phyloP scores from a whole-genome alignment of 1,139 yeast species.

The Arxiozyma telluris region DNA sequence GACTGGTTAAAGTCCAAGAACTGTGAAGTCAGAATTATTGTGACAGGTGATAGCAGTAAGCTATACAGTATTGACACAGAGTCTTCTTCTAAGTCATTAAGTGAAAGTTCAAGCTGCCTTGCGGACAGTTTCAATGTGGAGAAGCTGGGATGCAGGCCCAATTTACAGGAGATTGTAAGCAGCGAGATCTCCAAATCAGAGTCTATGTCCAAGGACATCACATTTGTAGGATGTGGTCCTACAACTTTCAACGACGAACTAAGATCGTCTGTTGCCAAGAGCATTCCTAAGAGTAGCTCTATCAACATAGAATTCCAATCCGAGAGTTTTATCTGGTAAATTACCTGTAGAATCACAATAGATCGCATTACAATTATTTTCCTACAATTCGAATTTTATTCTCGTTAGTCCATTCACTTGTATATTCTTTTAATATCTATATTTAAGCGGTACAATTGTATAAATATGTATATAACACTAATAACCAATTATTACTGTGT shows the following conservation, averaged over 20 bases:
- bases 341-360: background rate
- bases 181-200: constrained; percentile 29
- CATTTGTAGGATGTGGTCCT: constrained; percentile 40
- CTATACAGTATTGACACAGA: background rate
- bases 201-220: constrained; percentile 11
- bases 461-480: background rate
- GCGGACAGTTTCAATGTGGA: constrained; percentile 4
- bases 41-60: background rate
- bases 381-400: background rate
- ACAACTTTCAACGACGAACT: constrained; percentile 33
- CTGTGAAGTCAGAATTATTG: constrained; percentile 23
- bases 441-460: background rate
- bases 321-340: constrained; percentile 37
- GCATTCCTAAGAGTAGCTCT: constrained; percentile 19
- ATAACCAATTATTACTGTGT: background rate
- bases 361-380: too few relatives aligned
- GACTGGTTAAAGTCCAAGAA: constrained; percentile 24
- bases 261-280: constrained; percentile 30
- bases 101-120: background rate
- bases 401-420: background rate
- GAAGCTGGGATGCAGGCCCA: constrained; percentile 36
- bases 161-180: constrained; percentile 32
- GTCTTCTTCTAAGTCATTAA: background rate
- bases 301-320: constrained; percentile 36
- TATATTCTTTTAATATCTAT: background rate